Evolutionary conservation across 2,329 filamentous ascomycete genomes (phyloP).

Genomic region (Byssothecium circinans): DNA sequence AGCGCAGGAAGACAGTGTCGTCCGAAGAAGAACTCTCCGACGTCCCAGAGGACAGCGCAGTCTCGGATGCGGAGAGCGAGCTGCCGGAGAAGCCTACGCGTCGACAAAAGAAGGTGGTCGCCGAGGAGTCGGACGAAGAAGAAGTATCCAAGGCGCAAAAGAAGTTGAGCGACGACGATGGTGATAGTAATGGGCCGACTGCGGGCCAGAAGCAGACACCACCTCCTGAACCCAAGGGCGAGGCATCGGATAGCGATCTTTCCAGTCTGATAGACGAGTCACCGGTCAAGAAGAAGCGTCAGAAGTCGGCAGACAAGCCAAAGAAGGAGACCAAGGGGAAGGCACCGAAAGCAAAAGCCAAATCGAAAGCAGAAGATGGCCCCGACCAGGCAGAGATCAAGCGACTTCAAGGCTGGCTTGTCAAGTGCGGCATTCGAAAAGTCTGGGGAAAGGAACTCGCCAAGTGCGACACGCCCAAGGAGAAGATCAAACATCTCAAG

Average conservation of each 20-base stretch:
- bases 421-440: slow-evolving; percentile 90
- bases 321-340: slow-evolving; percentile 31
- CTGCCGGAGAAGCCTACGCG: slow-evolving; percentile 26
- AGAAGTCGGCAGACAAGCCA: slow-evolving; percentile 37
- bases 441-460: slow-evolving; percentile 87
- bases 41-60: slow-evolving; percentile 20
- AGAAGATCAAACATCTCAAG: slow-evolving; percentile 81
- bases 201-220: slow-evolving; percentile 12
- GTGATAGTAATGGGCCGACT: too few species aligned
- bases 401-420: slow-evolving; percentile 78
- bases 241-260: slow-evolving; percentile 63
- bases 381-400: slow-evolving; percentile 81
- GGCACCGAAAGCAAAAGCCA: slow-evolving; percentile 44
- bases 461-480: slow-evolving; percentile 69
- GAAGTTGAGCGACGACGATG: slow-evolving; percentile 20
- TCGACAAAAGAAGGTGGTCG: slow-evolving; percentile 28
- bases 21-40: slow-evolving; percentile 37
- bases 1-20: slow-evolving; percentile 29
- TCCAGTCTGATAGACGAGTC: slow-evolving; percentile 79
- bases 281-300: slow-evolving; percentile 60
- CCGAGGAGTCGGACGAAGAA: slow-evolving; percentile 35
- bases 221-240: slow-evolving; percentile 15
- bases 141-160: slow-evolving; percentile 18
- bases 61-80: slow-evolving; percentile 31
- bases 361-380: slow-evolving; percentile 47